Evolutionary conservation across 768 basidiomycete species (phyloP).

Genomic region (Clitopilus hobsonii): DNA sequence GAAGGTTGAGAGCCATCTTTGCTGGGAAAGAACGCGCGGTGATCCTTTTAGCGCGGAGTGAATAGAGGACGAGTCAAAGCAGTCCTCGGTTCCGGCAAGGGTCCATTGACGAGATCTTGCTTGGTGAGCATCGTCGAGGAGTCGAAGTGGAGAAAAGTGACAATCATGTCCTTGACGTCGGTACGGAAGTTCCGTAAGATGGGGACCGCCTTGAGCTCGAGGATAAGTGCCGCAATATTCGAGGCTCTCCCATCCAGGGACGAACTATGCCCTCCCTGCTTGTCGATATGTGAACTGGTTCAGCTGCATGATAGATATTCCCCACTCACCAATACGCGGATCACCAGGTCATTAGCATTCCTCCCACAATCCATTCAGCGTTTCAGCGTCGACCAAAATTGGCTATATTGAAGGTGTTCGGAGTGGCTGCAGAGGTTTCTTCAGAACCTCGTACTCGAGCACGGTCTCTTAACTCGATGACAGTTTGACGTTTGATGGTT

Average conservation of each 20-base stretch:
- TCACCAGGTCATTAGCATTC: neutral
- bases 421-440: neutral
- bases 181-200: neutral
- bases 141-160: neutral
- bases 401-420: neutral
- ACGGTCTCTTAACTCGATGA: neutral
- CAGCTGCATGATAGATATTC: neutral
- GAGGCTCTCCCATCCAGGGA: neutral
- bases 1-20: constrained; percentile 3
- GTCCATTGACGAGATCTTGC: neutral
- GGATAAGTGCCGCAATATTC: neutral
- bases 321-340: neutral
- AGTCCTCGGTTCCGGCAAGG: neutral
- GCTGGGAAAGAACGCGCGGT: neutral
- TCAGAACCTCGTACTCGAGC: neutral
- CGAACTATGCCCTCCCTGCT: neutral
- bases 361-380: neutral
- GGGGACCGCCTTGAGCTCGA: neutral
- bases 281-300: neutral
- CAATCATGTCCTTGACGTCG: neutral
- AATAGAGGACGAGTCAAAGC: neutral
- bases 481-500: constrained; percentile 1
- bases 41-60: neutral
- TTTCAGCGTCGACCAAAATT: neutral
- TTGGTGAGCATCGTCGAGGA: neutral